These are phyloP conservation scores for Chytriomyces hyalinus DNA, from an alignment of 192 early-diverging fungal genomes.

Conservation along the genomic window DNA sequence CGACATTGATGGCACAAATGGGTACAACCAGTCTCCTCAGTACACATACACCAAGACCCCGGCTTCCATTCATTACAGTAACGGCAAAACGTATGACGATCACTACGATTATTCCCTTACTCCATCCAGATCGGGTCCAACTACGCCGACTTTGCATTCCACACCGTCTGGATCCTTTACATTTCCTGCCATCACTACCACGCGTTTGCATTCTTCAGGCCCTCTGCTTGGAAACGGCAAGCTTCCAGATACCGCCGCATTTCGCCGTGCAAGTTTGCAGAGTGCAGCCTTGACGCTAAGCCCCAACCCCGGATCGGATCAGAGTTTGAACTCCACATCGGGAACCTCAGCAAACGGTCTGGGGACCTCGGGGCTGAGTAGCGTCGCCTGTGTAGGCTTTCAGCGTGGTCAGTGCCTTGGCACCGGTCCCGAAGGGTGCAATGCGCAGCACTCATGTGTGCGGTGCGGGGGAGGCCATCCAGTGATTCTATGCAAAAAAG, in stretches of 20 bases:
- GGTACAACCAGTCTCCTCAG: too few species aligned
- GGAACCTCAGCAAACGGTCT: not conserved
- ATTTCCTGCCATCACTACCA: conserved; percentile 27
- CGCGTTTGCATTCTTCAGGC: conserved; percentile 23
- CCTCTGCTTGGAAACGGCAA: not conserved
- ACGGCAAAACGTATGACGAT: too few species aligned
- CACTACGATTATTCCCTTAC: too few species aligned
- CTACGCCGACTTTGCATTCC: too few species aligned
- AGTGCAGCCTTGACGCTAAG: not conserved
- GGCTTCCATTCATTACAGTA: too few species aligned
- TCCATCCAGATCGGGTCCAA: too few species aligned
- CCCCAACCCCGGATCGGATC: not conserved
- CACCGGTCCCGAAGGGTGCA: conserved; percentile 24
- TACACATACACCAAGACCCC: too few species aligned
- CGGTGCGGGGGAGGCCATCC: conserved; percentile 33
- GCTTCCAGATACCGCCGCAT: not conserved
- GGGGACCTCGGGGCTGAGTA: not conserved
- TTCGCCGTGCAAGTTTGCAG: conserved; percentile 11
- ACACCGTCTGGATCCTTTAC: not conserved
- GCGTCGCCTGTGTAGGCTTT: conserved; percentile 30
- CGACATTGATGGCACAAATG: too few species aligned
- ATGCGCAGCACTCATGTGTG: conserved; percentile 34
- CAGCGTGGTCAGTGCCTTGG: conserved; percentile 36
- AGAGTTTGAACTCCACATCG: not conserved
- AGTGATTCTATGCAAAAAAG: conserved; percentile 44